phyloP scores from a whole-genome alignment of 2,329 filamentous ascomycete species.

The Apiospora sp. region DNA sequence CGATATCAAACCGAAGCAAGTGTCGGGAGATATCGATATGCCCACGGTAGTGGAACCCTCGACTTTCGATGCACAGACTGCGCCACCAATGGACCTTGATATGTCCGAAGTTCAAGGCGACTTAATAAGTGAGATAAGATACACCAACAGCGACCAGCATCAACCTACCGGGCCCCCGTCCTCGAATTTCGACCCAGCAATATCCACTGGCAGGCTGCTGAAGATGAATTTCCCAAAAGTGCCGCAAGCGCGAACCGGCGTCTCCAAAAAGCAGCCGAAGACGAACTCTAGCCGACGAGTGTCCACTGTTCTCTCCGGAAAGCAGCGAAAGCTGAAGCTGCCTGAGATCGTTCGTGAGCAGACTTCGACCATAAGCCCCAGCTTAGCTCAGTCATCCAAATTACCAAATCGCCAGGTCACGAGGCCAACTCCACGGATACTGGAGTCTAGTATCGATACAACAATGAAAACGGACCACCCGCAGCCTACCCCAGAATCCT shows the following conservation, averaged over 20 bases:
- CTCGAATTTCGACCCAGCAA: not conserved
- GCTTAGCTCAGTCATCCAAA: not conserved
- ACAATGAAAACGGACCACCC: conserved; percentile 1
- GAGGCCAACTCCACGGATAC: not conserved
- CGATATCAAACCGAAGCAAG: conserved; percentile 13
- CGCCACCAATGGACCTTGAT: not conserved
- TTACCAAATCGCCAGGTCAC: not conserved
- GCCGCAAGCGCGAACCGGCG: not conserved
- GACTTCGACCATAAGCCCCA: not conserved
- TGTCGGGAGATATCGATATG: not conserved
- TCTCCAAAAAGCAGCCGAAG: not conserved
- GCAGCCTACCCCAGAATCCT: conserved; percentile 7
- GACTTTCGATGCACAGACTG: not conserved
- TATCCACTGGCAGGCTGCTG: not conserved
- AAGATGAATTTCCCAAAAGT: conserved; percentile 10
- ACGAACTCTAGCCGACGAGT: not conserved
- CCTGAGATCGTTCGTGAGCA: conserved; percentile 10
- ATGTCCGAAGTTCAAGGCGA: conserved; percentile 6
- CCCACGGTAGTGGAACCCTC: conserved; percentile 9
- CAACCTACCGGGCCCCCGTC: not conserved
- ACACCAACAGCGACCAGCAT: not conserved
- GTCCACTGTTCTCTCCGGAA: conserved; percentile 7
- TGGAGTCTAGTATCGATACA: conserved; percentile 1
- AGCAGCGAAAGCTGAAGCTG: conserved; percentile 2
- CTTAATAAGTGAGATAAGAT: not conserved